Base-by-base conservation (phyloP, 2,329 filamentous ascomycete species). In the Coniochaeta ligniaria region DNA sequence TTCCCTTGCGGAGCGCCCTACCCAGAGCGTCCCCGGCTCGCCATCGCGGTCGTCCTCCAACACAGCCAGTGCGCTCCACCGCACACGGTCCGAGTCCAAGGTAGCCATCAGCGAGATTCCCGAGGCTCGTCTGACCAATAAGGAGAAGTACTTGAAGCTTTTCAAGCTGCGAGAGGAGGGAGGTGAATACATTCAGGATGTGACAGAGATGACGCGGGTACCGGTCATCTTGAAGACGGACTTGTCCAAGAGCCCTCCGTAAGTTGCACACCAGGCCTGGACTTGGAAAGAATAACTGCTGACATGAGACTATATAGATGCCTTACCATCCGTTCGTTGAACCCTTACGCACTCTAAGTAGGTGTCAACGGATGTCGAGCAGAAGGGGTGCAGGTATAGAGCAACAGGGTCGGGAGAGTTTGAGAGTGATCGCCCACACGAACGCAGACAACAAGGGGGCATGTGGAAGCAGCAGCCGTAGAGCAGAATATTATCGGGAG, bases 191-290 rank as follows among this genome's bases (percentile, higher is more conserved):
- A 97, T 99, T 71, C 95, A 99, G 78, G 95, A 99, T 75, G 92
- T 99, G 66, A 93, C 88, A 61, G 95, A 99, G 81, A 97, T 99
- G 93, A 94, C 92, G 50, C 85, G 94, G 67, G 90, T 99, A 63
- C 95, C 95, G n/a, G 90, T 99, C 67, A 96, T 99, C 73, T 79
- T 99, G 71, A 98, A 96, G 87, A 98, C 95, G 66, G 95, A 99
- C 78, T 84, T 99, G 70, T 91, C 83, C 78, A 99, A 99, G 90
- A 98, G 94, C 80, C 95, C 95, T 78, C 95, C 95, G 93, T 99
- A 90, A 87, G 95, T 94, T 56, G 36, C n/a, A 56, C 8, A 36
- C 24, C 31, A 38, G 28, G 20, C 22, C 7, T 11, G 47, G 31
- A 31, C 14, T 8, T n/a, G 62, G 66, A 69, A 78, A 82, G 75